Conservation (phyloP, 495 filamentous ascomycete species). For the Penicillium desertorum region DNA sequence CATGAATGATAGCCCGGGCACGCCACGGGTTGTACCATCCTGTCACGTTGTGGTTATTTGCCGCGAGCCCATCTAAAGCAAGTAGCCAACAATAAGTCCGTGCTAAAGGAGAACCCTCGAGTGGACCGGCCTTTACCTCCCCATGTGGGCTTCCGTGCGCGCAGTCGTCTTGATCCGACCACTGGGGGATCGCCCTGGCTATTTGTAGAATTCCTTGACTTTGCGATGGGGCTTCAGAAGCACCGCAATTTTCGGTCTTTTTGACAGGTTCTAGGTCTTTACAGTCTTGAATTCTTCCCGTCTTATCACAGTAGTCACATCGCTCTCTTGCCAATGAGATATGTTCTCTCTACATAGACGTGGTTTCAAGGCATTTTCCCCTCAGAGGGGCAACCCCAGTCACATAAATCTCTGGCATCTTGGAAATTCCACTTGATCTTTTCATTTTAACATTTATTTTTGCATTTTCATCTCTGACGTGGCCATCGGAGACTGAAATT, state of each 20-base stretch:
- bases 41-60: constrained; percentile 19
- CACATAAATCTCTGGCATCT: constrained; percentile 30
- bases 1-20: constrained; percentile 7
- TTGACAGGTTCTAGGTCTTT: constrained; percentile 20
- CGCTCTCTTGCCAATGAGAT: constrained; percentile 31
- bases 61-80: constrained; percentile 17
- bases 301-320: constrained; percentile 24
- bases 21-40: constrained; percentile 7
- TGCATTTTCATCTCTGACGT: constrained; percentile 26
- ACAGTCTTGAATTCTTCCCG: constrained; percentile 19
- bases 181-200: neutral
- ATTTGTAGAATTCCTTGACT: constrained; percentile 18
- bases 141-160: constrained; percentile 25
- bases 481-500: constrained; percentile 22
- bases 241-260: constrained; percentile 13
- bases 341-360: constrained; percentile 27
- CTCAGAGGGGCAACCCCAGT: constrained; percentile 21
- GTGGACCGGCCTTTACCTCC: constrained; percentile 13
- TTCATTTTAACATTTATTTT: constrained; percentile 17
- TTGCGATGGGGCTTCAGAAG: constrained; percentile 17
- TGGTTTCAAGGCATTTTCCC: constrained; percentile 15
- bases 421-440: constrained; percentile 1
- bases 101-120: constrained; percentile 11
- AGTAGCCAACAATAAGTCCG: constrained; percentile 6
- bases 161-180: constrained; percentile 1